These are phyloP conservation scores for Tephrocybe sp. DNA, from an alignment of 768 basidiomycete species.

Conservation along the genomic window DNA sequence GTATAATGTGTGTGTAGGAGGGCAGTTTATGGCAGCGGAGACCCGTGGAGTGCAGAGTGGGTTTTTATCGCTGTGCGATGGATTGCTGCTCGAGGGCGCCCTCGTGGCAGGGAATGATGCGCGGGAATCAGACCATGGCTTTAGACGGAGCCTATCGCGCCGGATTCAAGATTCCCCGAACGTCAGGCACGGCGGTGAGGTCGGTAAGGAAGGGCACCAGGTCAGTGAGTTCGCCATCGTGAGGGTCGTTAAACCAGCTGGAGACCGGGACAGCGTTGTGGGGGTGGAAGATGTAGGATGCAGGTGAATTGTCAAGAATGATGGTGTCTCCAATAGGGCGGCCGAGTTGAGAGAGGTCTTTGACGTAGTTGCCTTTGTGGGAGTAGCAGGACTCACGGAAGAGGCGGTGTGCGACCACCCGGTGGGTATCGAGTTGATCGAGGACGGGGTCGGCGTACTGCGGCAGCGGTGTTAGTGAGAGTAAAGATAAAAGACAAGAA, in stretches of 20 bases:
- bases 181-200: constrained; percentile 79
- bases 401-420: constrained; percentile 87
- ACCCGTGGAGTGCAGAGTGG: too few relatives aligned
- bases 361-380: constrained; percentile 98
- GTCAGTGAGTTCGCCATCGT: constrained; percentile 96
- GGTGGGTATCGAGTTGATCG: constrained; percentile 92
- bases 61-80: too few relatives aligned
- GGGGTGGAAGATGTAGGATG: constrained; percentile 98
- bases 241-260: constrained; percentile 99
- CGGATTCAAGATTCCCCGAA: constrained; percentile 86
- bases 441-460: constrained; percentile 97
- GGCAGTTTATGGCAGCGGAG: too few relatives aligned
- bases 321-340: constrained; percentile 91
- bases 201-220: constrained; percentile 92
- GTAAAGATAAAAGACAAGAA: neutral
- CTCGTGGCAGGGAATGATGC: too few relatives aligned
- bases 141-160: constrained; percentile 66
- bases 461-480: neutral
- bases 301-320: constrained; percentile 98
- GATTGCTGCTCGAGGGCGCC: too few relatives aligned
- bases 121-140: too few relatives aligned
- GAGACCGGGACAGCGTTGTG: constrained; percentile 99
- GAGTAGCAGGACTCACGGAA: constrained; percentile 99
- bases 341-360: constrained; percentile 97
- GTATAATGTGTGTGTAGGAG: too few relatives aligned